These are phyloP conservation scores for Cornus kousa DNA, from an alignment of 148 eudicot species.

Conservation along the genomic window DNA sequence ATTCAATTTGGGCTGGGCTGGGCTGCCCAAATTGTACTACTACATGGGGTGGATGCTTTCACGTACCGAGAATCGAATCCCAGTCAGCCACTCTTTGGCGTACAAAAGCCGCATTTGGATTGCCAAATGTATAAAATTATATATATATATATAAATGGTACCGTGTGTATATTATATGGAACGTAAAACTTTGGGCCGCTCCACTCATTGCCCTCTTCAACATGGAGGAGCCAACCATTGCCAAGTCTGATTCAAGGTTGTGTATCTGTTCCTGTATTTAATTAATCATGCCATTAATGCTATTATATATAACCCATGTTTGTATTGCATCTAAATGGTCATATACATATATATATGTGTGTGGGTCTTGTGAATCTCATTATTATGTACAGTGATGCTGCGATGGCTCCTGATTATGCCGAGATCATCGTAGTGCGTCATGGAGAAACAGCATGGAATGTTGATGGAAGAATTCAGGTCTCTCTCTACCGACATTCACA, in stretches of 20 bases:
- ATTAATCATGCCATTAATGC: too few species aligned
- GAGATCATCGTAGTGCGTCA: constrained; percentile 38
- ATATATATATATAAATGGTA: background rate
- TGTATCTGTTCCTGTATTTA: background rate
- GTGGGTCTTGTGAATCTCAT: background rate
- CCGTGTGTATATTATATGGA: too few species aligned
- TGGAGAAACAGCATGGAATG: constrained; percentile 53
- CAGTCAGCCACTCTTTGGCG: background rate
- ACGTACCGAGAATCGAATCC: background rate
- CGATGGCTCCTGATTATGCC: constrained; percentile 11
- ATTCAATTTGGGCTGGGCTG: too few species aligned
- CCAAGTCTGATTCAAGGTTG: background rate
- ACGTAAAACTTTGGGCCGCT: background rate
- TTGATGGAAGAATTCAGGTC: constrained; percentile 50
- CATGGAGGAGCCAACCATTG: background rate
- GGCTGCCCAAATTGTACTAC: too few species aligned
- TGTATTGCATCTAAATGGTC: background rate
- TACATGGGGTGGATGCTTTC: too few species aligned
- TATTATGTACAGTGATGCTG: background rate
- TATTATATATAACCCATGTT: too few species aligned
- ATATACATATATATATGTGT: too few species aligned
- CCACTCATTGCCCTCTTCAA: background rate
- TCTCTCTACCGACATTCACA: background rate
- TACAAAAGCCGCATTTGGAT: background rate
- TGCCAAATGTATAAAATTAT: background rate